Conservation (phyloP, 2,329 filamentous ascomycete species). For the Dryadomyces quercus-mongolicae region DNA sequence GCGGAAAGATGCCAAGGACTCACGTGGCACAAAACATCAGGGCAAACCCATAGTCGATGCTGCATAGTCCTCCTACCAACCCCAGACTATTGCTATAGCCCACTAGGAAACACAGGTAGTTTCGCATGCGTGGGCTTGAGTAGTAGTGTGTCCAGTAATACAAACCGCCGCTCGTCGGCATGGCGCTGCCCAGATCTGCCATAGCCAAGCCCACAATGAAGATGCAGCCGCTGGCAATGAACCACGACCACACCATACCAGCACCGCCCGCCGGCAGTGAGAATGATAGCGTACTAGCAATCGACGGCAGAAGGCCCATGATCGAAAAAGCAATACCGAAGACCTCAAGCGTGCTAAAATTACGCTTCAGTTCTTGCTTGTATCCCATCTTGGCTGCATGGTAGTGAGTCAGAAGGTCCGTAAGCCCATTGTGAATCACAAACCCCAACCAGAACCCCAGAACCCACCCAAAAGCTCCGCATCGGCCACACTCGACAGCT, state of each 20-base stretch:
- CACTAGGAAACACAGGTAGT: conserved; percentile 46
- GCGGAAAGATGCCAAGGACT: conserved; percentile 4
- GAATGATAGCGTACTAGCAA: conserved; percentile 45
- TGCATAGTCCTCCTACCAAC: conserved; percentile 48
- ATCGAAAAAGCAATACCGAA: conserved; percentile 49
- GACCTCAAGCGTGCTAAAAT: conserved; percentile 50
- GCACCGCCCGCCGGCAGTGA: conserved; percentile 46
- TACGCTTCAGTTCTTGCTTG: conserved; percentile 47
- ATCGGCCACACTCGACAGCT: conserved; percentile 17
- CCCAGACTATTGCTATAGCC: conserved; percentile 51
- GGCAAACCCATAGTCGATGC: conserved; percentile 44
- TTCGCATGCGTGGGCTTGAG: conserved; percentile 38
- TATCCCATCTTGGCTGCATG: conserved; percentile 19
- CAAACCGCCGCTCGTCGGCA: conserved; percentile 47
- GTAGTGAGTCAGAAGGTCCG: not conserved
- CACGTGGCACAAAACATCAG: conserved; percentile 45
- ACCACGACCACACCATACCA: conserved; percentile 53
- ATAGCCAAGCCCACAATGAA: conserved; percentile 48
- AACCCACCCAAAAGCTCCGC: conserved; percentile 18
- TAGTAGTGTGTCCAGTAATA: conserved; percentile 52
- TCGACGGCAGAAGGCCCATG: conserved; percentile 49
- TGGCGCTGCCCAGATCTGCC: conserved; percentile 38
- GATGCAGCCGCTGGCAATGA: conserved; percentile 43
- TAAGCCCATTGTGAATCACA: too few species aligned
- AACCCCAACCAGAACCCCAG: not conserved